Percentiles rank a stretch among this genome's conserved stretches.
These are phyloP conservation scores for Trypanosoma grayi DNA, from an alignment of 208 protist species.

Conservation along the genomic window DNA sequence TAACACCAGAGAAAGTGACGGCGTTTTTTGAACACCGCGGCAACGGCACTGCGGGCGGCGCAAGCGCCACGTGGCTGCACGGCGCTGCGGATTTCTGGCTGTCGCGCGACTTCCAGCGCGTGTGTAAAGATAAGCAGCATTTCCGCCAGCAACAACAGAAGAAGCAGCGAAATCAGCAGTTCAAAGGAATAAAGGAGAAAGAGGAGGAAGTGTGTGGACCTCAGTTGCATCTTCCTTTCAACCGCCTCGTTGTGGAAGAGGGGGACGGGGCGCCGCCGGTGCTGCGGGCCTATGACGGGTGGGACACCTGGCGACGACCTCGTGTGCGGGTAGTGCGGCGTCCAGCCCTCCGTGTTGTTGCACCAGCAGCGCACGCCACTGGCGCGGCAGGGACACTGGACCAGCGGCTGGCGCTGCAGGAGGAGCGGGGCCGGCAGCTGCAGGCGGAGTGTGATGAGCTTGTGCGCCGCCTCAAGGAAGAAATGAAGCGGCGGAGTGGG, in stretches of 20 bases:
- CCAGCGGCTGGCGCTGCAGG: constrained; percentile 28
- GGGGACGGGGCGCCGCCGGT: not conserved
- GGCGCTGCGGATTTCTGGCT: constrained; percentile 20
- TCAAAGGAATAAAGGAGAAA: too few species aligned
- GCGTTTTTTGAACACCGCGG: constrained; percentile 5
- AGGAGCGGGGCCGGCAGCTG: constrained; percentile 36
- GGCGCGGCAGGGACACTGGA: constrained; percentile 2
- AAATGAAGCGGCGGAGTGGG: constrained; percentile 5
- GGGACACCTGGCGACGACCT: constrained; percentile 11
- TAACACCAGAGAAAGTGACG: constrained; percentile 1
- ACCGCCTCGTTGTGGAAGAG: not conserved
- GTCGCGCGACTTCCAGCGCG: constrained; percentile 12
- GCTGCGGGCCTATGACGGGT: constrained; percentile 8
- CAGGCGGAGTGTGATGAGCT: constrained; percentile 66
- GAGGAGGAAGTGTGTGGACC: too few species aligned
- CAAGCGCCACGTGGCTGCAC: constrained; percentile 16
- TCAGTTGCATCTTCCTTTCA: not conserved
- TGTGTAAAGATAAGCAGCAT: not conserved
- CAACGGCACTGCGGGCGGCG: not conserved
- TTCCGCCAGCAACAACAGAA: too few species aligned
- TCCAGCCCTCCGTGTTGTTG: not conserved
- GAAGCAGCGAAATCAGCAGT: too few species aligned
- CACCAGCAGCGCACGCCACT: not conserved
- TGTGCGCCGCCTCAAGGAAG: constrained; percentile 32
- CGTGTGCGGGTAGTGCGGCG: constrained; percentile 2